phyloP scores from a whole-genome alignment of 2,329 filamentous ascomycete species.

The Periconia macrospinosa region DNA sequence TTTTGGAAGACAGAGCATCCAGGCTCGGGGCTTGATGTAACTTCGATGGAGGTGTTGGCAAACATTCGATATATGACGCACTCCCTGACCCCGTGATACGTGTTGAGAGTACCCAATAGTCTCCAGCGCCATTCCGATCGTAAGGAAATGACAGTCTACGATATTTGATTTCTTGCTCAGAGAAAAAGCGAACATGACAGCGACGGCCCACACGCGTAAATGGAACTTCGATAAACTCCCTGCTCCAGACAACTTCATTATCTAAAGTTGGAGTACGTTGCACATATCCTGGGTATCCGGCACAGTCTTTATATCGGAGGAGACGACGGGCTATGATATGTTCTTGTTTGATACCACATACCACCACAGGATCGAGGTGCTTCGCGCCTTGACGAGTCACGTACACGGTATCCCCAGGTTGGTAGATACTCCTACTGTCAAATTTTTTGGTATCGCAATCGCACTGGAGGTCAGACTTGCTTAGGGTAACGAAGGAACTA shows the following conservation, averaged over 20 bases:
- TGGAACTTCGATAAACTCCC: constrained; percentile 46
- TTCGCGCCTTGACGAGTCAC: constrained; percentile 32
- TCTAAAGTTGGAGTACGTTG: constrained; percentile 36
- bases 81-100: constrained; percentile 15
- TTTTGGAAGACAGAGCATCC: constrained; percentile 44
- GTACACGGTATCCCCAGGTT: constrained; percentile 64
- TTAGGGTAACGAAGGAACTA: constrained; percentile 64
- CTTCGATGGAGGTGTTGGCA: constrained; percentile 6
- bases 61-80: constrained; percentile 2
- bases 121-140: constrained; percentile 64
- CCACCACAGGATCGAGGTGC: constrained; percentile 63
- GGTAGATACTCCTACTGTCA: too few species aligned
- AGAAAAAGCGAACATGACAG: constrained; percentile 64
- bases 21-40: constrained; percentile 61
- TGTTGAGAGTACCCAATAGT: constrained; percentile 65
- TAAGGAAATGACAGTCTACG: constrained; percentile 63
- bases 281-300: constrained; percentile 30
- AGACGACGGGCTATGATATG: constrained; percentile 55
- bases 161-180: constrained; percentile 31
- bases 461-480: constrained; percentile 59
- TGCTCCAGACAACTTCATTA: constrained; percentile 64
- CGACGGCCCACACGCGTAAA: constrained; percentile 52
- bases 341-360: constrained; percentile 48
- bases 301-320: constrained; percentile 49
- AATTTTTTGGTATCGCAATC: constrained; percentile 40